Percentiles rank a stretch among this genome's conserved stretches.
These are phyloP conservation scores for Lactuca sativa DNA, from an alignment of 129 eudicot species.

Conservation along the genomic window DNA sequence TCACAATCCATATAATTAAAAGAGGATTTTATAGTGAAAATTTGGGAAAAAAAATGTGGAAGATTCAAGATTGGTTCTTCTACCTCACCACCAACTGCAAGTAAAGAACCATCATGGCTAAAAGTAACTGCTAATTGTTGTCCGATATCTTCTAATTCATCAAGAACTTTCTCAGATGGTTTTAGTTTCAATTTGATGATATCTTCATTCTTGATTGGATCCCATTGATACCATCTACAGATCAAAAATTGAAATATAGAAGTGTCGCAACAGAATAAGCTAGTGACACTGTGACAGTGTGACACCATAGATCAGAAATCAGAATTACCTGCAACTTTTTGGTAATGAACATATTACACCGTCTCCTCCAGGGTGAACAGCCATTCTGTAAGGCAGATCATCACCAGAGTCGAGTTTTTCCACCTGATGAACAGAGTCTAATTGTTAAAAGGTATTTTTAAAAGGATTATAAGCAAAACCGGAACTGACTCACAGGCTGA, in stretches of 20 bases:
- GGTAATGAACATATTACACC: conserved; percentile 79
- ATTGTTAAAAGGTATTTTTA: conserved; percentile 2
- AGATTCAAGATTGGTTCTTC: neutral
- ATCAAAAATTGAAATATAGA: neutral
- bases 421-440: conserved; percentile 38
- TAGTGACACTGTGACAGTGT: neutral
- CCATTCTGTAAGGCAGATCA: conserved; percentile 83
- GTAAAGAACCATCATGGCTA: conserved; percentile 72
- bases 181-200: conserved; percentile 38
- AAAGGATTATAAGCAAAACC: neutral
- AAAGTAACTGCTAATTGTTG: conserved; percentile 81
- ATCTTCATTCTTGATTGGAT: conserved; percentile 24
- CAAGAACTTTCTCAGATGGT: conserved; percentile 60
- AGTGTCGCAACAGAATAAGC: conserved; percentile 2
- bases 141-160: conserved; percentile 65
- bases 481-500: conserved; percentile 49
- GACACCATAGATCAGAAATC: neutral
- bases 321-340: conserved; percentile 62
- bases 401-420: conserved; percentile 55
- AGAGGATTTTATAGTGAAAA: too few species aligned
- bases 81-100: conserved; percentile 99
- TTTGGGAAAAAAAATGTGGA: conserved; percentile 4
- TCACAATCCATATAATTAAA: conserved; percentile 11
- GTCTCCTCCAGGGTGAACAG: conserved; percentile 91
- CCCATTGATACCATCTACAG: conserved; percentile 78